Percentiles rank a stretch among this genome's conserved stretches.
These are phyloP conservation scores for Sphenostylis stenocarpa DNA, from an alignment of 306 rosid genomes.

Conservation along the genomic window DNA sequence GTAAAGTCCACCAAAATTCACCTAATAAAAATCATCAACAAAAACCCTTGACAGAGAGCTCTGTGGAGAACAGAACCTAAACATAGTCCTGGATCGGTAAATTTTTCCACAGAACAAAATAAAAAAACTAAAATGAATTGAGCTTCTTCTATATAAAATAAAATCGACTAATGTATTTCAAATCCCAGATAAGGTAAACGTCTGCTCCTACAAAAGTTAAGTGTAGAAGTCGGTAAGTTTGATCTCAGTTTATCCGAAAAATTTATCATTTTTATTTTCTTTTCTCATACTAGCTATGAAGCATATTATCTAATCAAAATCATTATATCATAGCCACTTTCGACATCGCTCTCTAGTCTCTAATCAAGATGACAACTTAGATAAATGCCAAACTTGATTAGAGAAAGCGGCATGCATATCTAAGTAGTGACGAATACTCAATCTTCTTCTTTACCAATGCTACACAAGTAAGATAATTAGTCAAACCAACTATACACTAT, in stretches of 20 bases:
- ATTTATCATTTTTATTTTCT: neutral
- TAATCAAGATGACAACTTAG: neutral
- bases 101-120: neutral
- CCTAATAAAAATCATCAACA: slow-evolving; percentile 1
- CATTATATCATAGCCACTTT: neutral
- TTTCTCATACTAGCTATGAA: neutral
- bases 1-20: neutral
- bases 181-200: neutral
- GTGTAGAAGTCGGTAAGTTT: neutral
- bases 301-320: neutral
- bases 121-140: neutral
- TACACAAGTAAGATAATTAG: neutral
- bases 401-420: too few relatives aligned
- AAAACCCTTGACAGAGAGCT: neutral
- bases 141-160: neutral
- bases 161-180: neutral
- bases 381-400: neutral
- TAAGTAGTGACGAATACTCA: neutral
- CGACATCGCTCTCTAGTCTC: neutral
- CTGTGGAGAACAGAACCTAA: neutral
- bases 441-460: neutral
- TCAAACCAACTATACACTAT: neutral
- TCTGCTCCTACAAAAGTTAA: neutral
- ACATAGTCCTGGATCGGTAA: neutral
- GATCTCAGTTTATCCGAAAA: neutral